Evolutionary conservation across 805 yeast species (phyloP), one percentile per base, ranked within the genome.

Genomic region (Wickerhamiella occidentalis): DNA sequence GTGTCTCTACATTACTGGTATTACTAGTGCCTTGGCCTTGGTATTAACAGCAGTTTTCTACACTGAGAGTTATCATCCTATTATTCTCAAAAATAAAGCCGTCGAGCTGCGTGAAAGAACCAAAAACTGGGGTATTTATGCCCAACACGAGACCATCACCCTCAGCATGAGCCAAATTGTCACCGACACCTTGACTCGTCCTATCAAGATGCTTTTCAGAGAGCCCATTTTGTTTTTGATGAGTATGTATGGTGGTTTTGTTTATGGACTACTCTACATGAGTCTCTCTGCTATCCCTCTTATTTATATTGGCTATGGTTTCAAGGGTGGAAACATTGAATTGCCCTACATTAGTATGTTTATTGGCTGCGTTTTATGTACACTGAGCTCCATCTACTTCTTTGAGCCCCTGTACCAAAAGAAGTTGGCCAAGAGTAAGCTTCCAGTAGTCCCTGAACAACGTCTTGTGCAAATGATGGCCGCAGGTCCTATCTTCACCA

Each of bases 301-400:
- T 47, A 58, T 68, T 17, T 63, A 70, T 50, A 19, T n/a, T 6
- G 68, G 80, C 45, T 85, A 86, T 60, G 70, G 71, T 26, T 80
- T 76, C 73, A 48, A 45, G 15, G 57, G 64, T 51, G 88, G 90
- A 56, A 78, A 77, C 40, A 77, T 77, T 9, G 82, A 79, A 65
- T 69, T 87, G 54, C 95, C 96, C 17, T 87, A 86, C 68, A 63
- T 86, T 52, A 80, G 84, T n/a, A 68, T 87, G 63, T 73, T 82
- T 45, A 62, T 85, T 48, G 95, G 96, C 54, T 73, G 80, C 66
- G 30, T 74, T 5, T 19, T 76, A 23, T 85, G 88, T 47, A 80
- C 81, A 38, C 48, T 60, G 0, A 64, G 68, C 48, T 75, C 79
- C 58, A 67, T 80, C 40, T 68, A 65, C 56, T 69, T 64, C 51